Evolutionary conservation across 805 yeast species (phyloP).

Genomic region (Spathaspora passalidarum): DNA sequence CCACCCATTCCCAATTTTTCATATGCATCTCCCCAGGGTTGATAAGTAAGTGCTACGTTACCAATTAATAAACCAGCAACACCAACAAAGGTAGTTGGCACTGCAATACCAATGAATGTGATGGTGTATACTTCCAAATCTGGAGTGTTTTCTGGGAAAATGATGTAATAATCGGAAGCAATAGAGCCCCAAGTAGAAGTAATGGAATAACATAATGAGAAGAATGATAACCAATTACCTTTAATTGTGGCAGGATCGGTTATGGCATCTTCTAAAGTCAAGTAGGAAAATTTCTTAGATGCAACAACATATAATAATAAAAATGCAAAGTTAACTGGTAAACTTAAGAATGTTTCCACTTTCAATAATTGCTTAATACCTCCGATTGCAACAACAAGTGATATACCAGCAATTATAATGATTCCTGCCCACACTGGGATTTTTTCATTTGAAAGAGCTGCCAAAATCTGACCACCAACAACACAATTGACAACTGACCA

Average conservation of each 20-base stretch:
- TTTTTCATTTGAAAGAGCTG: slow-evolving; percentile 59
- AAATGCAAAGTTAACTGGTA: slow-evolving; percentile 69
- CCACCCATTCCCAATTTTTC: slow-evolving; percentile 71
- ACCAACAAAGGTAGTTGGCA: slow-evolving; percentile 78
- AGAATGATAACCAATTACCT: slow-evolving; percentile 73
- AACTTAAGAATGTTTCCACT: slow-evolving; percentile 64
- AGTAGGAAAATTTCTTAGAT: slow-evolving; percentile 43
- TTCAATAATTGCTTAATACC: slow-evolving; percentile 72
- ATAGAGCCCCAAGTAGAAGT: slow-evolving; percentile 90
- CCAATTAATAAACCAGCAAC: slow-evolving; percentile 70
- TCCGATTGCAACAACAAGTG: slow-evolving; percentile 67
- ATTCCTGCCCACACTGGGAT: slow-evolving; percentile 76
- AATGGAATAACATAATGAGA: slow-evolving; percentile 69
- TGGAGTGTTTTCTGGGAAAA: slow-evolving; percentile 72
- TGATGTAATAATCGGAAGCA: slow-evolving; percentile 79
- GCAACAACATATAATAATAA: slow-evolving; percentile 63
- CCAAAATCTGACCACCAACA: slow-evolving; percentile 81
- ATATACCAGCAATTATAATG: slow-evolving; percentile 59
- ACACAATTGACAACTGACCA: slow-evolving; percentile 93
- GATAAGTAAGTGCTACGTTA: slow-evolving; percentile 56
- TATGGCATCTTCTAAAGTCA: slow-evolving; percentile 23
- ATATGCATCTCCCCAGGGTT: slow-evolving; percentile 59
- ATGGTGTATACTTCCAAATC: slow-evolving; percentile 51
- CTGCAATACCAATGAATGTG: slow-evolving; percentile 62
- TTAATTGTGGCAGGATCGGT: slow-evolving; percentile 39